phyloP scores from a whole-genome alignment of 371 early-diverging fungal species.

The Parasitella parasitica region DNA sequence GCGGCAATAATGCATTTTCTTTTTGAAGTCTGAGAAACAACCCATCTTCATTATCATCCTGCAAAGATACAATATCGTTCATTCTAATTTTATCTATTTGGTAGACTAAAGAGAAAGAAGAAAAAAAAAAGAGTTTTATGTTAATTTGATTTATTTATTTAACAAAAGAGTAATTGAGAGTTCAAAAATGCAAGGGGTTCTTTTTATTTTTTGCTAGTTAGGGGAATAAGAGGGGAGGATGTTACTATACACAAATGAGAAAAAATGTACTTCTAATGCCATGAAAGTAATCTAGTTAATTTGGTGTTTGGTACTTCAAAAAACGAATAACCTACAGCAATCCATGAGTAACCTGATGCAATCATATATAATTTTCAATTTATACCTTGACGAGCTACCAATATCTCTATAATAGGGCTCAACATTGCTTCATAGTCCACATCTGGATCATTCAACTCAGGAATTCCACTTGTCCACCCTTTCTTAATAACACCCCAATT shows the following conservation, averaged over 20 bases:
- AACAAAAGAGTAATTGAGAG: not conserved
- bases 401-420: slow-evolving; percentile 24
- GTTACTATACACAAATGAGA: not conserved
- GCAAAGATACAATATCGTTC: not conserved
- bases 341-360: too few species aligned
- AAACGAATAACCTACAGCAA: slow-evolving; percentile 27
- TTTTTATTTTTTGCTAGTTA: not conserved
- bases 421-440: slow-evolving; percentile 19
- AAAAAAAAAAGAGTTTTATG: not conserved
- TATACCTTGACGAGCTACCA: slow-evolving; percentile 32
- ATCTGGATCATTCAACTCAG: slow-evolving; percentile 1
- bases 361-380: too few species aligned
- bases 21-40: slow-evolving; percentile 29
- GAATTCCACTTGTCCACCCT: slow-evolving; percentile 9
- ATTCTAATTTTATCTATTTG: not conserved
- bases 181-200: slow-evolving; percentile 18
- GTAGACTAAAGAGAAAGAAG: not conserved
- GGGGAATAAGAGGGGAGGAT: not conserved
- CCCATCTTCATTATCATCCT: not conserved
- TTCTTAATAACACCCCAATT: slow-evolving; percentile 10
- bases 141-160: not conserved
- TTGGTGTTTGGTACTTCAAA: slow-evolving; percentile 28
- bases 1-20: slow-evolving; percentile 41
- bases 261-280: slow-evolving; percentile 14
- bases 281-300: slow-evolving; percentile 17